A percentile compares a stretch with the other conserved stretches of the same genome.
Conservation (phyloP, 306 rosid species). For the Castanospermum australe region DNA sequence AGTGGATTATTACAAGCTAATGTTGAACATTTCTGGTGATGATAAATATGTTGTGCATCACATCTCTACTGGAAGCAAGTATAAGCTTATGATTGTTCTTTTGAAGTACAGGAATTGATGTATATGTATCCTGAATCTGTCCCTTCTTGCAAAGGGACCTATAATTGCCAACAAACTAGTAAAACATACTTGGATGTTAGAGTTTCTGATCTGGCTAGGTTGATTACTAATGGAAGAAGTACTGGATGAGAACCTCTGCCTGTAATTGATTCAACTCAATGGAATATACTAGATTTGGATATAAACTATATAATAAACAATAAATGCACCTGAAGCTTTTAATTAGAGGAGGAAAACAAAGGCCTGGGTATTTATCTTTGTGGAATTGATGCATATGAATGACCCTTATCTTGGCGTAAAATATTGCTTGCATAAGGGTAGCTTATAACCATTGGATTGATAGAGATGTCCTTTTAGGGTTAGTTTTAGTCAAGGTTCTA, state of each 20-base stretch:
- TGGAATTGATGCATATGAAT: too few relatives aligned
- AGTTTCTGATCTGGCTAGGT: too few relatives aligned
- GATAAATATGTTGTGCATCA: neutral
- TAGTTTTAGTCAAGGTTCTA: neutral
- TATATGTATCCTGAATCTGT: neutral
- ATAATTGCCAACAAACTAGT: neutral
- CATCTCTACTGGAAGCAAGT: neutral
- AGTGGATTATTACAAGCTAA: neutral
- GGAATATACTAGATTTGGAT: neutral
- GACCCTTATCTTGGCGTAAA: neutral
- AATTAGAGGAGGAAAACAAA: too few relatives aligned
- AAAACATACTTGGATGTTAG: neutral
- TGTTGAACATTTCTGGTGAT: neutral
- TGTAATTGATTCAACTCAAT: neutral
- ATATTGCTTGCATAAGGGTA: neutral
- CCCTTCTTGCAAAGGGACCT: neutral
- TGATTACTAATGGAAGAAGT: neutral
- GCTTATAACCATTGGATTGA: neutral
- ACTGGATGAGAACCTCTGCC: neutral
- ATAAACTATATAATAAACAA: too few relatives aligned
- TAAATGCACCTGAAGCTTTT: neutral
- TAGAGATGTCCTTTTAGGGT: neutral
- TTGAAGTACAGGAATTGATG: neutral
- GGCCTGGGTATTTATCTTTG: too few relatives aligned
- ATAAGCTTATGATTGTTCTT: neutral